A percentile compares a stretch with the other conserved stretches of the same genome.
Evolutionary conservation across 2,329 filamentous ascomycete genomes (phyloP).

Genomic region (Camillea tinctor): DNA sequence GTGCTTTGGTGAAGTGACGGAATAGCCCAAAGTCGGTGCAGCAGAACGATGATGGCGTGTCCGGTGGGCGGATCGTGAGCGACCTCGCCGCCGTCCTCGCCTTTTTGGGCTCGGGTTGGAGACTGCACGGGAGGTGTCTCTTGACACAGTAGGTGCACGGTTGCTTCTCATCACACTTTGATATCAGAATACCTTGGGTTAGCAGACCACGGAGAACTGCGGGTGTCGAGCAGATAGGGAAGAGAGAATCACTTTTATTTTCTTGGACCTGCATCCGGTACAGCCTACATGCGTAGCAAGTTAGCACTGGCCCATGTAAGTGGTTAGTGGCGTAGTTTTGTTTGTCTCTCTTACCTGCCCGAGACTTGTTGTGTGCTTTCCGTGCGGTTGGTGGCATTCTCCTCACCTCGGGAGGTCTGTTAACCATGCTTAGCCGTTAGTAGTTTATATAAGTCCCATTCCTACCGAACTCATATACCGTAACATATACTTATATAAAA

Average conservation of each 20-base stretch:
- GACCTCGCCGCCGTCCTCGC: conserved; percentile 1
- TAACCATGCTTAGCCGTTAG: neutral
- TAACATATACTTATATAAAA: neutral
- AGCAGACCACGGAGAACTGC: neutral
- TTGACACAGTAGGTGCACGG: conserved; percentile 26
- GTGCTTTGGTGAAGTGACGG: conserved; percentile 21
- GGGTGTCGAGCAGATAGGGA: neutral
- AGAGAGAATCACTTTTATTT: conserved; percentile 6
- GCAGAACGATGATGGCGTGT: conserved; percentile 13
- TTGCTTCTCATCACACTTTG: conserved; percentile 26
- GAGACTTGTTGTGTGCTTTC: conserved; percentile 20
- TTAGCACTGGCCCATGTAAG: neutral
- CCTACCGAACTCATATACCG: neutral
- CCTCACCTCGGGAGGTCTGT: neutral
- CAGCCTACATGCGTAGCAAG: conserved; percentile 12
- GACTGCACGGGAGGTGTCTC: conserved; percentile 22
- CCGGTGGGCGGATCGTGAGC: neutral
- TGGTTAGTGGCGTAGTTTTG: too few species aligned
- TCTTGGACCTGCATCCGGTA: conserved; percentile 19
- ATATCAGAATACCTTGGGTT: neutral
- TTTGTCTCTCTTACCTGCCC: neutral
- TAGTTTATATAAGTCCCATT: neutral
- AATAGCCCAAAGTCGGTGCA: conserved; percentile 23
- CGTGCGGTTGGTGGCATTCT: conserved; percentile 13
- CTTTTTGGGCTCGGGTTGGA: conserved; percentile 5